Evolutionary conservation across 768 basidiomycete species (phyloP), one percentile per base, ranked within the genome.

Genomic region (Psilocybe tampanensis): DNA sequence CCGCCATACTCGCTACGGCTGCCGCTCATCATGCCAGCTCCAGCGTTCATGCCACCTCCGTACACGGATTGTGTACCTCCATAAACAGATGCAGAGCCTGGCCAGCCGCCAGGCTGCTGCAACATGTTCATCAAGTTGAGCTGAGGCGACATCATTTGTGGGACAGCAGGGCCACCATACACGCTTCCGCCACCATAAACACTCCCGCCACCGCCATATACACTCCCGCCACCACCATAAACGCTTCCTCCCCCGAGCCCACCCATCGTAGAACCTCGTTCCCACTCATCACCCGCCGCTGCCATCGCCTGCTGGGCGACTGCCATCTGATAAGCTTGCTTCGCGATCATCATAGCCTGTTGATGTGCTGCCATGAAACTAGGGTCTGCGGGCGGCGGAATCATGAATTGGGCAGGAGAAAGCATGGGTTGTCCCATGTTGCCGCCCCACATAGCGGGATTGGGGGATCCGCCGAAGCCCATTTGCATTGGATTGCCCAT

Each of bases 271-370:
- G 90, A 92, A 7, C 84, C 81, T 32, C 92, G 86, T 67, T 95
- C 93, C 93, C 93, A 95, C 67, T 94, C 92, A 29, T 94, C 93
- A 18, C 82, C 91, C n/a, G 93, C 93, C 8, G 86, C 85, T 8
- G 86, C 88, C 82, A 94, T 88, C 4, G 93, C 93, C 62, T 94
- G 93, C 70, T 93, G 93, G 5, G 93, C 93, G 42, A 95, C 89
- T 2, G 93, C 89, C 77, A 90, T 85, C 71, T 94, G 93, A 66
- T 92, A 95, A 3, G 92, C 86, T 70, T 94, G 93, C 70, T 94
- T 94, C 51, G 93, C 93, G 54, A 80, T 73, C 74, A 92, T 75
- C 83, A 95, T 91, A 2, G 93, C 93, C 56, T 92, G 91, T 68
- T 94, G 92, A 68, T 95, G 93, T 17, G 91, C 92, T 4, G 79